Base-by-base conservation (phyloP, 208 protist genomes). In the Borovskyia barvae region DNA sequence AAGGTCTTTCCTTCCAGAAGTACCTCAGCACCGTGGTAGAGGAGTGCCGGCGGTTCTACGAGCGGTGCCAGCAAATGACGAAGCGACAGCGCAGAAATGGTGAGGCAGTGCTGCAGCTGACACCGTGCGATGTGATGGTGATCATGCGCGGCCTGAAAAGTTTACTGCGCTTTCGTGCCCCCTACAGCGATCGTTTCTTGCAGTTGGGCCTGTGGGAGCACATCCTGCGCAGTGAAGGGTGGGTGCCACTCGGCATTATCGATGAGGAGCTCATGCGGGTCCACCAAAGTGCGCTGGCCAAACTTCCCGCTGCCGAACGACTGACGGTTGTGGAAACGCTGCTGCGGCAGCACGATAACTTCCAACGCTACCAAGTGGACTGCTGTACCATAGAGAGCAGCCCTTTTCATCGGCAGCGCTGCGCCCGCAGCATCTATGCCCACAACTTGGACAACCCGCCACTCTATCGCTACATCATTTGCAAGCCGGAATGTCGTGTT, bases 301-400 rank as follows among this genome's bases (percentile, higher is more conserved):
- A 69, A 22, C 11, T 59, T 7, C 69, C 63, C 22, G 42, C 42
- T 25, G 24, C 45, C 22, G 64, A 66, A 46, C 24, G n/a, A 20
- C 39, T 57, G 11, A 32, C 60, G 15, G 62, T 70, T 24, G 49
- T 89, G 28, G 41, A 59, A 32, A 9, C 72, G 36, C 40, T 82
- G 17, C 33, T 89, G 25, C 46, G 58, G 6, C 17, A 77, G 14
- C 77, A 89, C 55, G 71, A 89, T 52, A 37, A 67, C 61, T 73
- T 76, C 45, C 37, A 54, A 22, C 73, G 82, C n/a, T 82, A 78
- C 57, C 30, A 82, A 57, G 52, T 85, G 17, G 75, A 43, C n/a
- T 39, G 52, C 30, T 85, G 77, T 51, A n/a, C 43, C 2, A 5
- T 72, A 3, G 2, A 12, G 7, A 15, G 24, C 8, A 72, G 72